A percentile compares a stretch with the other conserved stretches of the same genome.
Evolutionary conservation across 2,329 filamentous ascomycete genomes (phyloP).

Genomic region (Exophiala mesophila): DNA sequence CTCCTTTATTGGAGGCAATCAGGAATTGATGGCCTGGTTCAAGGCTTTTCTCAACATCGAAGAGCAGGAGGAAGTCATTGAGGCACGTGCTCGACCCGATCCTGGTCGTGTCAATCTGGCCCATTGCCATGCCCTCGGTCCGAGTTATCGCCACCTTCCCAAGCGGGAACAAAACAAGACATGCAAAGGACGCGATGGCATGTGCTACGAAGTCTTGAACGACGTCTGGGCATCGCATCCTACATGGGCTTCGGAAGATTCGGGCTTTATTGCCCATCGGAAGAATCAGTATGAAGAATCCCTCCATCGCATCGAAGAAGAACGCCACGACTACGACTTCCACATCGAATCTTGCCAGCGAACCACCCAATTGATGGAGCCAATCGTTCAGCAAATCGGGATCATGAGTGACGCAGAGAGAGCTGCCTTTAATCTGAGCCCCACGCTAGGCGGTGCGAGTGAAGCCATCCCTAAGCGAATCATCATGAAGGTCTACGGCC

Average conservation of each 20-base stretch:
- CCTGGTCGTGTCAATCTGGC: constrained; percentile 82
- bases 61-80: constrained; percentile 69
- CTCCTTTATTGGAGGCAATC: constrained; percentile 80
- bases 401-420: constrained; percentile 71
- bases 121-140: constrained; percentile 91
- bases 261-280: constrained; percentile 91
- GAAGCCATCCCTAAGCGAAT: constrained; percentile 96
- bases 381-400: constrained; percentile 84
- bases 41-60: constrained; percentile 77
- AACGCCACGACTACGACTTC: constrained; percentile 97
- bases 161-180: constrained; percentile 85
- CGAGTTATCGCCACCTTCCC: constrained; percentile 88
- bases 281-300: constrained; percentile 96
- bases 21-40: constrained; percentile 85
- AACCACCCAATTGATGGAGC: constrained; percentile 92
- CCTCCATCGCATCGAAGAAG: constrained; percentile 92
- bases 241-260: constrained; percentile 97
- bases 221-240: constrained; percentile 98
- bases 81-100: constrained; percentile 71
- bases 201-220: constrained; percentile 89
- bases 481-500: constrained; percentile 93
- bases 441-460: constrained; percentile 83
- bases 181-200: constrained; percentile 89
- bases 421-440: constrained; percentile 70
- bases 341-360: constrained; percentile 94